Percentiles rank a stretch among this genome's conserved stretches.
These are phyloP conservation scores for Monosporascus sp. DNA, from an alignment of 2,329 filamentous ascomycete genomes.

Conservation along the genomic window DNA sequence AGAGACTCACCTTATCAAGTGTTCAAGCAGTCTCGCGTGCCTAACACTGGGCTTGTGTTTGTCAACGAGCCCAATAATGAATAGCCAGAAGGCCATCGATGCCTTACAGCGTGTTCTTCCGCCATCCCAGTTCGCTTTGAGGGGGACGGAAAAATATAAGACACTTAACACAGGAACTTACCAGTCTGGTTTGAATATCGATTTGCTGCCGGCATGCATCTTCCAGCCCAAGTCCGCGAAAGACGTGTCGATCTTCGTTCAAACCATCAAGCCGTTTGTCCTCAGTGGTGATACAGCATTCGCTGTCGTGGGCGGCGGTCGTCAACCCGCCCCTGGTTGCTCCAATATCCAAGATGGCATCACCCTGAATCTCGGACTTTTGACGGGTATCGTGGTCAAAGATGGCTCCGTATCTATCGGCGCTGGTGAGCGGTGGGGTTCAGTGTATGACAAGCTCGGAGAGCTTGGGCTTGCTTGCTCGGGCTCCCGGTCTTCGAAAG, in stretches of 20 bases:
- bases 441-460: constrained; percentile 7
- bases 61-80: no score
- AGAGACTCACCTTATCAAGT: no score
- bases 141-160: background rate
- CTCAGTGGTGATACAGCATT: background rate
- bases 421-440: constrained; percentile 10
- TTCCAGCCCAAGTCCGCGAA: constrained; percentile 1
- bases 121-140: background rate
- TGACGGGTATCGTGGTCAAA: constrained; percentile 5
- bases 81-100: background rate
- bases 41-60: no score
- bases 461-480: constrained; percentile 3
- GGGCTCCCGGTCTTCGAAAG: constrained; percentile 3
- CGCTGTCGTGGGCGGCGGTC: constrained; percentile 3
- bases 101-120: background rate
- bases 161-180: background rate
- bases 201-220: background rate
- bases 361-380: constrained; percentile 4
- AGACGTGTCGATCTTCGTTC: constrained; percentile 1
- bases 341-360: constrained; percentile 11
- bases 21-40: no score
- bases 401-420: constrained; percentile 2
- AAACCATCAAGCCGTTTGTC: background rate
- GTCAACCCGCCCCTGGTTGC: constrained; percentile 2
- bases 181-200: background rate